A percentile compares a stretch with the other conserved stretches of the same genome.
Conservation (phyloP, 2,329 filamentous ascomycete species). For the Pyrenochaeta sp. region DNA sequence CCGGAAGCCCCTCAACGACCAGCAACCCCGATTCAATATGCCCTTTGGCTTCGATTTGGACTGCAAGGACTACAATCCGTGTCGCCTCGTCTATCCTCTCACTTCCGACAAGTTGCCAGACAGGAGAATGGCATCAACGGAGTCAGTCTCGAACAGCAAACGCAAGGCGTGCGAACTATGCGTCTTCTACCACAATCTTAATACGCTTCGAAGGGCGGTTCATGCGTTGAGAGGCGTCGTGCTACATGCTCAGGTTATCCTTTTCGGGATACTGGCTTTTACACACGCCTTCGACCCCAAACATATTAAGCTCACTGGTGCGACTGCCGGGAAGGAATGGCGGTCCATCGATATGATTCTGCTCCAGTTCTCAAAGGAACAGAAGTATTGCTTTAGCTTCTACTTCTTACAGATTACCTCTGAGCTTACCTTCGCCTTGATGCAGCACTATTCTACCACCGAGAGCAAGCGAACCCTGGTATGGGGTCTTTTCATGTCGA, state of each 20-base stretch:
- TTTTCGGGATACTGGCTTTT: too few relatives aligned
- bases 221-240: background rate
- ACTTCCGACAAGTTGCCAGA: background rate
- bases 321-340: too few relatives aligned
- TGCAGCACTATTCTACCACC: background rate
- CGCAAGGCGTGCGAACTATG: background rate
- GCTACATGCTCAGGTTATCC: too few relatives aligned
- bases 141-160: background rate
- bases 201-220: background rate
- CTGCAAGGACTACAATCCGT: conserved; percentile 12
- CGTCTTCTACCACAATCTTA: background rate
- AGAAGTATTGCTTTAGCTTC: too few relatives aligned
- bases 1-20: background rate
- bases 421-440: background rate
- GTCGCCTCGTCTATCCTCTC: conserved; percentile 12
- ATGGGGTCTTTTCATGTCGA: background rate
- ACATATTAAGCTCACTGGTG: too few relatives aligned
- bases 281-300: too few relatives aligned
- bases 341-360: too few relatives aligned
- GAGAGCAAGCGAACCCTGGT: background rate
- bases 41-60: conserved; percentile 21
- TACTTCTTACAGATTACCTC: background rate
- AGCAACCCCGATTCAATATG: background rate
- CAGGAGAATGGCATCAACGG: background rate
- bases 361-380: too few relatives aligned